These are phyloP conservation scores for Diplodia mutila DNA, from an alignment of 2,329 filamentous ascomycete species.

Conservation along the genomic window DNA sequence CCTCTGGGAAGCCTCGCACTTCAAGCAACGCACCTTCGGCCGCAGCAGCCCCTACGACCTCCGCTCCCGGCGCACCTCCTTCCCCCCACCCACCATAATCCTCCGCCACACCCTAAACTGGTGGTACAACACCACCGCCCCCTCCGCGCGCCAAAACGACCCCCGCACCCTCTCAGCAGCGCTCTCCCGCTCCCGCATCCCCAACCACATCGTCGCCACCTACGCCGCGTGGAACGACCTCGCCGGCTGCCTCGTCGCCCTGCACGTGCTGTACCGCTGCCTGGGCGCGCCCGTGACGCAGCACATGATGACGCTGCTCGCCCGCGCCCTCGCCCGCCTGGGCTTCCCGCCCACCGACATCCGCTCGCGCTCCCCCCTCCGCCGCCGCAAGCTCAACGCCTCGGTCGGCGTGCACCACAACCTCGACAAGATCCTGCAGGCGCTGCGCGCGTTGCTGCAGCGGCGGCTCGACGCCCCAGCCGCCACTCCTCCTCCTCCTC, in stretches of 20 bases:
- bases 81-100: neutral
- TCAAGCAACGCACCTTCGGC: neutral
- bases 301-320: slow-evolving; percentile 32
- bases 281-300: slow-evolving; percentile 34
- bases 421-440: neutral
- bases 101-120: slow-evolving; percentile 3
- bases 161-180: too few relatives aligned
- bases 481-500: neutral
- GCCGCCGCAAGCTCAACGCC: neutral
- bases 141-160: neutral
- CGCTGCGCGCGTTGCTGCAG: neutral
- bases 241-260: slow-evolving; percentile 40
- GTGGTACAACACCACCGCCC: neutral
- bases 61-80: neutral
- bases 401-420: neutral
- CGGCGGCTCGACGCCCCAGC: neutral
- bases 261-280: slow-evolving; percentile 36
- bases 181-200: slow-evolving; percentile 31
- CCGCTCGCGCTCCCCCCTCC: neutral
- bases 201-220: slow-evolving; percentile 39
- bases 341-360: slow-evolving; percentile 29
- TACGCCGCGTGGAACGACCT: slow-evolving; percentile 41
- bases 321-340: slow-evolving; percentile 37
- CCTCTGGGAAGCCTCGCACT: slow-evolving; percentile 15
- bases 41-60: neutral